These are phyloP conservation scores for Pseudodiploospora longispora DNA, from an alignment of 2,329 filamentous ascomycete species.

Conservation along the genomic window DNA sequence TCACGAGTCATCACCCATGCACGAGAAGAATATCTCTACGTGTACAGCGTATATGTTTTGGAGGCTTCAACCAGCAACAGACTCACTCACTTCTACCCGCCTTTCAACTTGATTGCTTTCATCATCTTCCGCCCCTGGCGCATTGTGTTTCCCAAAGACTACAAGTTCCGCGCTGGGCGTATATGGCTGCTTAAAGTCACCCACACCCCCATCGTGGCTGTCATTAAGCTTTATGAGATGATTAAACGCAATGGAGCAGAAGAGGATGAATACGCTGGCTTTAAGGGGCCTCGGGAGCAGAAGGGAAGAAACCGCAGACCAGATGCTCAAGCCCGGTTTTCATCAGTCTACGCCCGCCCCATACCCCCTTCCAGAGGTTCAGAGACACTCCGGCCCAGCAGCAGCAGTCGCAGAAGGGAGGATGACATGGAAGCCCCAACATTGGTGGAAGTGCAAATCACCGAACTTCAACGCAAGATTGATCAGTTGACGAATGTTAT, in stretches of 20 bases:
- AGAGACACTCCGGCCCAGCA: slow-evolving; percentile 9
- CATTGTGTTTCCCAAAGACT: slow-evolving; percentile 56
- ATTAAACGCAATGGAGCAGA: slow-evolving; percentile 28
- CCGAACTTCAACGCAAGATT: slow-evolving; percentile 49
- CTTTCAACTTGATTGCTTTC: slow-evolving; percentile 67
- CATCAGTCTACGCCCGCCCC: slow-evolving; percentile 9
- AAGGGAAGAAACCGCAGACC: slow-evolving; percentile 14
- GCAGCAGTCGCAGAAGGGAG: slow-evolving; percentile 14
- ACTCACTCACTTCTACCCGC: slow-evolving; percentile 62
- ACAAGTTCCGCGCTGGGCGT: slow-evolving; percentile 52
- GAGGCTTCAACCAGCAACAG: slow-evolving; percentile 61
- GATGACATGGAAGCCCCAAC: slow-evolving; percentile 32
- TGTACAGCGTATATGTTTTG: slow-evolving; percentile 60
- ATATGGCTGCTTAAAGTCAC: slow-evolving; percentile 56
- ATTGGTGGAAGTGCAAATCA: slow-evolving; percentile 42
- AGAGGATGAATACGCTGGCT: slow-evolving; percentile 38
- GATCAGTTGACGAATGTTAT: slow-evolving; percentile 48
- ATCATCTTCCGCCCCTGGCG: slow-evolving; percentile 64
- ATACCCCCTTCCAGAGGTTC: slow-evolving; percentile 2
- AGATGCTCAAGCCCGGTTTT: slow-evolving; percentile 9
- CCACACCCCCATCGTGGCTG: slow-evolving; percentile 59
- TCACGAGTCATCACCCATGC: slow-evolving; percentile 55
- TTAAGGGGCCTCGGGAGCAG: slow-evolving; percentile 36
- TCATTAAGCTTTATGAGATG: slow-evolving; percentile 61
- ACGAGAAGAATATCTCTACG: slow-evolving; percentile 70